Base-by-base conservation (phyloP, 2,329 filamentous ascomycete species). In the Hymenoscyphus salicellus region DNA sequence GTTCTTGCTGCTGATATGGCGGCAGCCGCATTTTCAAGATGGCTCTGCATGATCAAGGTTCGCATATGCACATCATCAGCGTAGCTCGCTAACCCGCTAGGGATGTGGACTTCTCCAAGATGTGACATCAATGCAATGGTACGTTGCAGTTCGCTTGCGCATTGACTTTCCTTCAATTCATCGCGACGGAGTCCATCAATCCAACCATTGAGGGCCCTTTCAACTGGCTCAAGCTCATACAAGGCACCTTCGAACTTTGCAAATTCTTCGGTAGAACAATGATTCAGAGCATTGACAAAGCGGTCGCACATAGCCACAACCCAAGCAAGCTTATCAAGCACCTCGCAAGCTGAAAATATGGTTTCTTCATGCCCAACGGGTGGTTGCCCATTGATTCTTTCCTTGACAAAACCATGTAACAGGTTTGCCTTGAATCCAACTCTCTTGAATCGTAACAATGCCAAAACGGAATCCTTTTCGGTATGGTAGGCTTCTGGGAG, bases 221-320 rank as follows among this genome's bases (percentile, higher is more conserved):
- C 95, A 11, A 98, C 92, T 0, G 93, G 92, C 75, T 97, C 92
- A 60, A 98, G 82, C 76, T 98, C 95, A 71, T 92, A 91, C 64
- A 95, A 78, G 1, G 93, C 91, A 52, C 89, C 88, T 72, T 92
- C 89, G 70, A 92, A 95, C 68, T 82, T 87, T 56, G 85, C 84
- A 75, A 98, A 98, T 65, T 92, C 86, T 58, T 91, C 87, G 0
- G 90, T 81, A 2, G 90, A 89, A 77, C 92, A 96, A 70, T 87
- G 86, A 70, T 84, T 89, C 72, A 97, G 92, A 66, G 90, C 89
- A 66, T 87, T 90, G 75, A 90, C 87, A 71, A 97, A 95, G 43
- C 92, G 89, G 68, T 91, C 87, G 73, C 92, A 96, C 83, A 95
- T 92, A 55, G 86, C 85, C 11, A 87, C 84, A 63, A 98, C 89